Percentiles rank a stretch among this genome's conserved stretches.
phyloP scores from a whole-genome alignment of 2,329 filamentous ascomycete genomes.

The Aureobasidium mangrovei region DNA sequence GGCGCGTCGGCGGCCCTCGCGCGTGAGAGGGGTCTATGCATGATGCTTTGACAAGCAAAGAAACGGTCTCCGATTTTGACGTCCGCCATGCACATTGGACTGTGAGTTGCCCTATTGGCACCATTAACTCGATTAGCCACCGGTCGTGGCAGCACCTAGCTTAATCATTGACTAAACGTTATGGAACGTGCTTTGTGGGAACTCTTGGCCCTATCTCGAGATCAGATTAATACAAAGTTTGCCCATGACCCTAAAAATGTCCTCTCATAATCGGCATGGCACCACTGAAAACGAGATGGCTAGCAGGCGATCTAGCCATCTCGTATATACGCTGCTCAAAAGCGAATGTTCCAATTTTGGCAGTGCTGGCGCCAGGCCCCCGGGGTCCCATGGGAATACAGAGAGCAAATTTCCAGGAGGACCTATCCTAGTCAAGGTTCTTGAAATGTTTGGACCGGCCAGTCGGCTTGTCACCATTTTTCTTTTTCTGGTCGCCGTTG shows the following conservation, averaged over 20 bases:
- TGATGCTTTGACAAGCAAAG: not conserved
- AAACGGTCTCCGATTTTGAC: slow-evolving; percentile 1
- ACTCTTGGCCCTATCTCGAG: slow-evolving; percentile 1
- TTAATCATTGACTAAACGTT: not conserved
- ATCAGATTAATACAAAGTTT: not conserved
- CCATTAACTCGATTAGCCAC: no score
- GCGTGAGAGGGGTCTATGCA: slow-evolving; percentile 3
- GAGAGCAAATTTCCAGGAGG: not conserved
- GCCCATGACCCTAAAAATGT: no score
- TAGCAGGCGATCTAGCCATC: not conserved
- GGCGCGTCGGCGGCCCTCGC: slow-evolving; percentile 1
- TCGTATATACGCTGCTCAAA: not conserved
- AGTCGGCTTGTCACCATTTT: not conserved
- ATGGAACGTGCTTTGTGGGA: not conserved
- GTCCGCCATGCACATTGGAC: not conserved
- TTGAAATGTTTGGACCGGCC: not conserved
- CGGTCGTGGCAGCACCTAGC: no score
- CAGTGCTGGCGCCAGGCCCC: not conserved
- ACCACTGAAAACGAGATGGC: not conserved
- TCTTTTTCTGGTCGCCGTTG: not conserved
- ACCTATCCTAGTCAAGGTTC: not conserved
- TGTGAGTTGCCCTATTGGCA: no score
- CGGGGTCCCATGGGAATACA: not conserved
- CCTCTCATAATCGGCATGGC: not conserved
- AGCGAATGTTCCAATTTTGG: not conserved